Percentiles rank a stretch among this genome's conserved stretches.
phyloP scores from a whole-genome alignment of 176 grass and related monocot species.

The Zoysia pacifica region DNA sequence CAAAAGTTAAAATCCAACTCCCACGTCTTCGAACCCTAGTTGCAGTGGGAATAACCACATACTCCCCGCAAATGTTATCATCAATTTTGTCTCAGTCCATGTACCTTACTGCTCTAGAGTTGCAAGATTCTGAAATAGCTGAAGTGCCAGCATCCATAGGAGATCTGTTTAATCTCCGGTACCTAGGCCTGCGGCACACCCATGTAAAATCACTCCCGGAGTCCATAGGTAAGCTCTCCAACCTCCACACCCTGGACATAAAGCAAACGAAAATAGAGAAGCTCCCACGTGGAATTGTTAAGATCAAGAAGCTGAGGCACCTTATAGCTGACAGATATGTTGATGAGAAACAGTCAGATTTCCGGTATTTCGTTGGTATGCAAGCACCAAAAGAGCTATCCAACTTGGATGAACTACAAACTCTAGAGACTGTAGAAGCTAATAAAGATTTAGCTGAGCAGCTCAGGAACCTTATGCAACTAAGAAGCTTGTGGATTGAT shows the following conservation, averaged over 20 bases:
- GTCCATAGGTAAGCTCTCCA: constrained; percentile 1
- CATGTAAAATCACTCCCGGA: constrained; percentile 26
- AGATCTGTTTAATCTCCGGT: constrained; percentile 27
- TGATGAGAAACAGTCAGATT: constrained; percentile 23
- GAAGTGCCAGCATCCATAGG: constrained; percentile 19
- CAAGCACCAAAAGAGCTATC: constrained; percentile 12
- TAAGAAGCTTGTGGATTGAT: constrained; percentile 31
- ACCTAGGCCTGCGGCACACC: constrained; percentile 28
- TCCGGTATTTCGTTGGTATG: constrained; percentile 20
- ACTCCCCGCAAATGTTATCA: not conserved
- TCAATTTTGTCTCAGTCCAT: constrained; percentile 14
- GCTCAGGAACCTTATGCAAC: not conserved
- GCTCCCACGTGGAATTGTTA: constrained; percentile 6
- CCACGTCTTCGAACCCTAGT: constrained; percentile 17
- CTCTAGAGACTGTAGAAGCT: constrained; percentile 24
- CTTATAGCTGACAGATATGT: constrained; percentile 14
- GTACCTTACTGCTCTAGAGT: constrained; percentile 25
- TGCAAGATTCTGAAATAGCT: constrained; percentile 23
- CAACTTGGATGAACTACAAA: constrained; percentile 22
- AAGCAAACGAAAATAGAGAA: constrained; percentile 40
- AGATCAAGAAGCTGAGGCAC: constrained; percentile 17
- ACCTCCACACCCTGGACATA: constrained; percentile 16
- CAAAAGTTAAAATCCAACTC: not conserved
- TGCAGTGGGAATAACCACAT: not conserved
- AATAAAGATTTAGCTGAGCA: constrained; percentile 13